phyloP scores from a whole-genome alignment of 1,284 basidiomycete genomes.

The Ceratobasidium papillatum region DNA sequence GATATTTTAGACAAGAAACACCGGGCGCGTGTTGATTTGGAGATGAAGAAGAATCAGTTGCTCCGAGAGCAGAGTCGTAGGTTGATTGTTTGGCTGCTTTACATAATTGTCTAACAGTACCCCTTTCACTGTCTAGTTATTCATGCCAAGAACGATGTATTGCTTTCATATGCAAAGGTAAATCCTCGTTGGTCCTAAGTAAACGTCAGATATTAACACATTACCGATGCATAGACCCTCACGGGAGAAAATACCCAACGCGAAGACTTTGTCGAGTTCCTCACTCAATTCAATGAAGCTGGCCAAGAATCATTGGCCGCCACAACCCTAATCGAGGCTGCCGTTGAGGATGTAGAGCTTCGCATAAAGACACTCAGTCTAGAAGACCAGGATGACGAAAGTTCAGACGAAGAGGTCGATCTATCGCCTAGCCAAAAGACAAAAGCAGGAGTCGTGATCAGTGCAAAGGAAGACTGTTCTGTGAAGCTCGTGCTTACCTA shows the following conservation, averaged over 20 bases:
- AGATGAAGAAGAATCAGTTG: slow-evolving; percentile 47
- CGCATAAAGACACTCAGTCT: slow-evolving; percentile 49
- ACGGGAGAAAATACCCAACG: slow-evolving; percentile 58
- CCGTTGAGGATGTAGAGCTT: slow-evolving; percentile 44
- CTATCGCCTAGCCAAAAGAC: slow-evolving; percentile 46
- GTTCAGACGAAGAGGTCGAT: slow-evolving; percentile 55
- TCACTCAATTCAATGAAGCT: slow-evolving; percentile 56
- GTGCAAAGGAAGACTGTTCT: slow-evolving; percentile 52
- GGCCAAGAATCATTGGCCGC: slow-evolving; percentile 54
- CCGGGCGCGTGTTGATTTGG: neutral
- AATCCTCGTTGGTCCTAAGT: slow-evolving; percentile 50
- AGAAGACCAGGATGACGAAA: slow-evolving; percentile 48
- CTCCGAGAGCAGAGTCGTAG: slow-evolving; percentile 31
- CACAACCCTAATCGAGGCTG: slow-evolving; percentile 55
- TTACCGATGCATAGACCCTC: slow-evolving; percentile 58
- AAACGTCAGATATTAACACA: slow-evolving; percentile 44
- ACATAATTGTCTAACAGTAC: neutral
- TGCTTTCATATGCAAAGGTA: slow-evolving; percentile 41
- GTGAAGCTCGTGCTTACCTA: slow-evolving; percentile 64
- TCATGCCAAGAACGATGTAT: slow-evolving; percentile 30
- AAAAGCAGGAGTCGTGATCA: slow-evolving; percentile 42
- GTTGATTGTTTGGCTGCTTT: neutral
- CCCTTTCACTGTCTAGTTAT: slow-evolving; percentile 1
- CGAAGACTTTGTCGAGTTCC: slow-evolving; percentile 52
- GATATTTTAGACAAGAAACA: neutral